phyloP scores from a whole-genome alignment of 2,329 filamentous ascomycete species.

The Colletotrichum nymphaeae region DNA sequence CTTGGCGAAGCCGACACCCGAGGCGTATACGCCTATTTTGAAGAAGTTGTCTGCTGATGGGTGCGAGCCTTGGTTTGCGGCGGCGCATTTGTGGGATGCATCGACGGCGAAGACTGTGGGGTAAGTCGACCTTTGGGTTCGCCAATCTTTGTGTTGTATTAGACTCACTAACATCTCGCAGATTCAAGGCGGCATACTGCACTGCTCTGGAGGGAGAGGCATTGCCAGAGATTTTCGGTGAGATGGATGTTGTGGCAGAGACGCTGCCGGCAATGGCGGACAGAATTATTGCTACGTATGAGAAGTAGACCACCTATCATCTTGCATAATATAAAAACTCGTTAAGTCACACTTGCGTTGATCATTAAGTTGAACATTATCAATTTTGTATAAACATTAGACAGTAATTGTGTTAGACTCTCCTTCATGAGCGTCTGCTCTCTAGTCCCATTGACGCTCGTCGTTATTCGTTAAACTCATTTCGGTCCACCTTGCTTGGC shows the following conservation, averaged over 20 bases:
- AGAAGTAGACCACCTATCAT: background rate
- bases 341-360: background rate
- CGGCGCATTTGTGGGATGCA: constrained; percentile 71
- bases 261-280: constrained; percentile 60
- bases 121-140: constrained; percentile 36
- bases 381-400: background rate
- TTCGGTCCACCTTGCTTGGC: constrained; percentile 13
- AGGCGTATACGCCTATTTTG: constrained; percentile 57
- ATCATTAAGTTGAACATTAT: background rate
- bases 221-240: constrained; percentile 51
- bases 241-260: constrained; percentile 63
- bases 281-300: constrained; percentile 44
- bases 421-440: background rate
- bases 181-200: constrained; percentile 65
- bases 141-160: background rate
- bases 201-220: constrained; percentile 39
- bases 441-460: background rate
- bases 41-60: constrained; percentile 49
- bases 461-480: constrained; percentile 4
- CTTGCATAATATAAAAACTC: background rate
- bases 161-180: constrained; percentile 1
- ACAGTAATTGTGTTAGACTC: background rate
- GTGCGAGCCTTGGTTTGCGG: constrained; percentile 65
- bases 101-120: constrained; percentile 60
- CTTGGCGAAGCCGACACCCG: constrained; percentile 61